Percentiles rank a stretch among this genome's conserved stretches.
Conservation (phyloP, 2,329 filamentous ascomycete species). For the Aspergillus latus region DNA sequence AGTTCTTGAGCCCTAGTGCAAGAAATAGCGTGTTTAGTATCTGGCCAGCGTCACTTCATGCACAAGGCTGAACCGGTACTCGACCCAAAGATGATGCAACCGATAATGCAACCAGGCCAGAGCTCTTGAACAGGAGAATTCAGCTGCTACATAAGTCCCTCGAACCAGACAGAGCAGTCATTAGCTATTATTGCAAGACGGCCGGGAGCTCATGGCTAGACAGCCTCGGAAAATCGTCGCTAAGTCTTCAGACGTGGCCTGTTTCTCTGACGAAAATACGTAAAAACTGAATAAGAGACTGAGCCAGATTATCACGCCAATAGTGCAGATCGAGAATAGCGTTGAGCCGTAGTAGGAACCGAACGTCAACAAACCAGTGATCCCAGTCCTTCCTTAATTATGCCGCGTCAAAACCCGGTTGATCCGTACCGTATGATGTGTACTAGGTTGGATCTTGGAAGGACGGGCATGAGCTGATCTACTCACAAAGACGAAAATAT, state of each 20-base stretch:
- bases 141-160: not conserved
- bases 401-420: not conserved
- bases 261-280: not conserved
- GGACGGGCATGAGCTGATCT: too few species aligned
- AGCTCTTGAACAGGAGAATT: not conserved
- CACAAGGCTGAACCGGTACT: too few species aligned
- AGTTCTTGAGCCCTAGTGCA: constrained; percentile 25
- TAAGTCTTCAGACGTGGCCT: not conserved
- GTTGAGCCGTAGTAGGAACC: not conserved
- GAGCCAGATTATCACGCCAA: not conserved
- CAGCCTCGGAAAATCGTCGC: not conserved
- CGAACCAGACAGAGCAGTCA: not conserved
- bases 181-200: not conserved
- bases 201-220: not conserved
- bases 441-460: too few species aligned
- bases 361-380: not conserved
- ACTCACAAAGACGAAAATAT: too few species aligned
- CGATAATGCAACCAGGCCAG: too few species aligned
- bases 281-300: not conserved
- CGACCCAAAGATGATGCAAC: too few species aligned
- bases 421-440: not conserved
- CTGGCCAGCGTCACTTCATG: too few species aligned
- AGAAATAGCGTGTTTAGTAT: constrained; percentile 8
- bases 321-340: not conserved
- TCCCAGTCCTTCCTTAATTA: not conserved